A percentile compares a stretch with the other conserved stretches of the same genome.
These are phyloP conservation scores for Candida pseudoviswanathii DNA, from an alignment of 1,139 yeast species.

Conservation along the genomic window DNA sequence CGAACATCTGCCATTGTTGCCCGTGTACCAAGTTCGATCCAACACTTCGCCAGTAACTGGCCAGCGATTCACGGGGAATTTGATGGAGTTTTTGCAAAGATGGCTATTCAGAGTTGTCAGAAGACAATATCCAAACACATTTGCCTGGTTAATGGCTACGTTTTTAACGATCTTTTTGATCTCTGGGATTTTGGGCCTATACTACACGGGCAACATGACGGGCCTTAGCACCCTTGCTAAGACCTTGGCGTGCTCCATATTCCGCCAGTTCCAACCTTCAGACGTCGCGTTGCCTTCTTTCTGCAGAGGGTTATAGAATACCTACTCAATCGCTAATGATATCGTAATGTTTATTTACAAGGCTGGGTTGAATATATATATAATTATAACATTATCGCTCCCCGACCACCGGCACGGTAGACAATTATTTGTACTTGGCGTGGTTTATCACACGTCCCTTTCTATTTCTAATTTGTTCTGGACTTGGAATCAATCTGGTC, in stretches of 20 bases:
- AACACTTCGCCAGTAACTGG: neutral
- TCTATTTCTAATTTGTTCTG: slow-evolving; percentile 13
- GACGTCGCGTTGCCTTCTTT: slow-evolving; percentile 12
- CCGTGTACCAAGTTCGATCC: slow-evolving; percentile 5
- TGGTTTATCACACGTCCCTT: slow-evolving; percentile 15
- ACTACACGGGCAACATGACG: slow-evolving; percentile 22
- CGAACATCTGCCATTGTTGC: slow-evolving; percentile 7
- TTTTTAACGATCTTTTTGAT: slow-evolving; percentile 13
- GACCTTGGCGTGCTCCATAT: slow-evolving; percentile 20
- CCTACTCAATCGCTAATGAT: too few relatives aligned
- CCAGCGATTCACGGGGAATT: neutral
- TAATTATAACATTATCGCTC: too few relatives aligned
- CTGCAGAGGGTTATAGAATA: slow-evolving; percentile 14
- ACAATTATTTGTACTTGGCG: slow-evolving; percentile 6
- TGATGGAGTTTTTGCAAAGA: slow-evolving; percentile 8
- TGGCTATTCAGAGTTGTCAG: slow-evolving; percentile 13
- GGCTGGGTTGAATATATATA: slow-evolving; percentile 1
- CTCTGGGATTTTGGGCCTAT: slow-evolving; percentile 14
- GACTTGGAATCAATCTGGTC: slow-evolving; percentile 55
- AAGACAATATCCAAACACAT: slow-evolving; percentile 11
- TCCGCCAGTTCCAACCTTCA: slow-evolving; percentile 11
- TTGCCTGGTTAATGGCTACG: slow-evolving; percentile 13
- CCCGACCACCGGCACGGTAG: too few relatives aligned
- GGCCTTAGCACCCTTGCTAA: slow-evolving; percentile 13
- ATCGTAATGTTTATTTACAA: slow-evolving; percentile 5